A percentile compares a stretch with the other conserved stretches of the same genome.
Evolutionary conservation across 73 alveolate species (phyloP).

Genomic region (Tetrahymena thermophila): DNA sequence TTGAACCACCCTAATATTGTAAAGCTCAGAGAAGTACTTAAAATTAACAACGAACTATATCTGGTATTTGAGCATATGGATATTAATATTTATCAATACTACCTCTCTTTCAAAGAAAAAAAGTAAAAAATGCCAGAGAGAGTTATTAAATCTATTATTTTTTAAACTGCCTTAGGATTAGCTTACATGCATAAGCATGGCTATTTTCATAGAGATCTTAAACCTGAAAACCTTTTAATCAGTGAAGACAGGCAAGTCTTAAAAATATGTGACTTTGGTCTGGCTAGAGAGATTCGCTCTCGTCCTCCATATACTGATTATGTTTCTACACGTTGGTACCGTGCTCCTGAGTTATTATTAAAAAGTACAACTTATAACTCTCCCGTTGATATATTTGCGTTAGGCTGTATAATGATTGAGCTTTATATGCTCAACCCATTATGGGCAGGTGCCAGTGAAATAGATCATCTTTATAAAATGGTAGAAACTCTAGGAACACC

Average conservation of each 20-base stretch:
- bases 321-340: slow-evolving; percentile 82
- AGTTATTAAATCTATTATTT: slow-evolving; percentile 67
- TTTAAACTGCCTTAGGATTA: slow-evolving; percentile 89
- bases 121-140: slow-evolving; percentile 64
- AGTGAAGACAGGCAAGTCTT: slow-evolving; percentile 59
- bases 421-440: slow-evolving; percentile 87
- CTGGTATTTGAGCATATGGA: slow-evolving; percentile 91
- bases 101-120: slow-evolving; percentile 28
- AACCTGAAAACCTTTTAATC: slow-evolving; percentile 90
- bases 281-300: slow-evolving; percentile 90
- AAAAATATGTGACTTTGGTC: slow-evolving; percentile 97
- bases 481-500: slow-evolving; percentile 65
- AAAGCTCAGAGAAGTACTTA: slow-evolving; percentile 71
- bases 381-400: slow-evolving; percentile 94
- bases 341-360: slow-evolving; percentile 96
- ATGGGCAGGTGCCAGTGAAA: slow-evolving; percentile 96
- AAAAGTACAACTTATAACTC: slow-evolving; percentile 84
- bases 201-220: slow-evolving; percentile 97
- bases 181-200: slow-evolving; percentile 99
- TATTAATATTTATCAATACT: slow-evolving; percentile 76
- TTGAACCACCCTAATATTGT: slow-evolving; percentile 76
- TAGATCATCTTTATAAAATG: slow-evolving; percentile 84
- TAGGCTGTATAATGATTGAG: slow-evolving; percentile 98
- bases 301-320: slow-evolving; percentile 96
- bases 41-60: slow-evolving; percentile 78